Conservation (phyloP, 2,329 filamentous ascomycete genomes). For the Parasarocladium wereldwijsianum region DNA sequence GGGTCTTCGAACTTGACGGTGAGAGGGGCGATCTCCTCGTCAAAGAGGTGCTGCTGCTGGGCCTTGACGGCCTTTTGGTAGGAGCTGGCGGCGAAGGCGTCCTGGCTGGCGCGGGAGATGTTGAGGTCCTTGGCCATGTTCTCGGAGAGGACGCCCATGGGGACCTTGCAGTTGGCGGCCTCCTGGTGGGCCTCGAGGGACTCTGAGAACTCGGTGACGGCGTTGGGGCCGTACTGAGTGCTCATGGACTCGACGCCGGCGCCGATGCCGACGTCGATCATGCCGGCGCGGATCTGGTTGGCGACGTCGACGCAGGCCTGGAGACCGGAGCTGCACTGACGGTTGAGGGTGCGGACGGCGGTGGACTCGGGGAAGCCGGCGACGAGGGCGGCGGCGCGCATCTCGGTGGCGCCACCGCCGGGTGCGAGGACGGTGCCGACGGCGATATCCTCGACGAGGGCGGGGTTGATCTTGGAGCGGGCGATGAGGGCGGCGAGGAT, state of each 20-base stretch:
- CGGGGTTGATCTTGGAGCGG: conserved; percentile 78
- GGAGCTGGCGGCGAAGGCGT: conserved; percentile 84
- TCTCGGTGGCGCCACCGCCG: conserved; percentile 90
- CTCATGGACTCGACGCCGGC: conserved; percentile 97
- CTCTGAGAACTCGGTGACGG: conserved; percentile 87
- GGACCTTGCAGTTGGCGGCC: conserved; percentile 90
- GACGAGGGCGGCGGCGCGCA: conserved; percentile 79
- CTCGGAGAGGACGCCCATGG: conserved; percentile 90
- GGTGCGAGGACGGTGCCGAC: conserved; percentile 86
- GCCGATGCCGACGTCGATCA: conserved; percentile 91
- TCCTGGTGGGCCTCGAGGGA: conserved; percentile 68
- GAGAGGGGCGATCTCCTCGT: conserved; percentile 79
- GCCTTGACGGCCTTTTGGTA: conserved; percentile 84
- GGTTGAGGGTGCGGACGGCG: conserved; percentile 78
- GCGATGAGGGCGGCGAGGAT: conserved; percentile 69
- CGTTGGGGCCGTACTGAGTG: conserved; percentile 73
- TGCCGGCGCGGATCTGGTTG: conserved; percentile 77
- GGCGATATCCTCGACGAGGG: conserved; percentile 78
- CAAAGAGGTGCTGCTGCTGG: conserved; percentile 78
- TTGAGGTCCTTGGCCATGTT: conserved; percentile 80
- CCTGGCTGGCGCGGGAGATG: conserved; percentile 60
- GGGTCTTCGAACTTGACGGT: conserved; percentile 80
- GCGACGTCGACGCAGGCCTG: conserved; percentile 90
- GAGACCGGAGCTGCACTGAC: conserved; percentile 86
- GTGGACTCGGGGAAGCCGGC: conserved; percentile 80